Conservation (phyloP, 2,329 filamentous ascomycete genomes). For the Fusarium clavum region DNA sequence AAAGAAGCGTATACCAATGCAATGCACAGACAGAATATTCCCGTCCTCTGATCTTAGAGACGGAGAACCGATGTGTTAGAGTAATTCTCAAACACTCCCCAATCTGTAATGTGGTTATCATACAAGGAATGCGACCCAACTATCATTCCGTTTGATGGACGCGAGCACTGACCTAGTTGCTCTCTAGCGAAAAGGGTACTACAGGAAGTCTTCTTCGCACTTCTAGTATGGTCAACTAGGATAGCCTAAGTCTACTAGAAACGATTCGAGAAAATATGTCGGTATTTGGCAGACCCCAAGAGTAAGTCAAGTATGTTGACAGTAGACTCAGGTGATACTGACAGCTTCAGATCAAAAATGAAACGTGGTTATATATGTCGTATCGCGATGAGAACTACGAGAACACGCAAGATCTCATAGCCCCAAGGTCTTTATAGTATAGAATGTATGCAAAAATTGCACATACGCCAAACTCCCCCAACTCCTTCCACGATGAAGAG, state of each 20-base stretch:
- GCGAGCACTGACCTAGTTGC: background rate
- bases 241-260: background rate
- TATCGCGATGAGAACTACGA: background rate
- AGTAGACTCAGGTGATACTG: too few relatives aligned
- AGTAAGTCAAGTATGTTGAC: background rate
- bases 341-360: background rate
- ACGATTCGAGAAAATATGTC: background rate
- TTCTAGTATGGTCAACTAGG: too few relatives aligned
- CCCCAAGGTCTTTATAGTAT: slow-evolving; percentile 19
- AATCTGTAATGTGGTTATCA: background rate
- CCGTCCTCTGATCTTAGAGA: background rate
- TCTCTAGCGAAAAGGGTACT: background rate
- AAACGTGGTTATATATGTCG: slow-evolving; percentile 4
- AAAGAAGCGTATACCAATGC: background rate
- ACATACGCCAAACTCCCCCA: slow-evolving; percentile 38
- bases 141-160: background rate
- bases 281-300: background rate
- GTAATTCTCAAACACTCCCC: background rate
- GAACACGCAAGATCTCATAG: background rate
- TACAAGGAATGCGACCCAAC: background rate
- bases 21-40: background rate
- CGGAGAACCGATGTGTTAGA: background rate
- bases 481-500: slow-evolving; percentile 37
- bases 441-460: slow-evolving; percentile 33
- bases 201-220: background rate